Conservation (phyloP, 1,284 basidiomycete species). For the Trichosporon faecale region DNA sequence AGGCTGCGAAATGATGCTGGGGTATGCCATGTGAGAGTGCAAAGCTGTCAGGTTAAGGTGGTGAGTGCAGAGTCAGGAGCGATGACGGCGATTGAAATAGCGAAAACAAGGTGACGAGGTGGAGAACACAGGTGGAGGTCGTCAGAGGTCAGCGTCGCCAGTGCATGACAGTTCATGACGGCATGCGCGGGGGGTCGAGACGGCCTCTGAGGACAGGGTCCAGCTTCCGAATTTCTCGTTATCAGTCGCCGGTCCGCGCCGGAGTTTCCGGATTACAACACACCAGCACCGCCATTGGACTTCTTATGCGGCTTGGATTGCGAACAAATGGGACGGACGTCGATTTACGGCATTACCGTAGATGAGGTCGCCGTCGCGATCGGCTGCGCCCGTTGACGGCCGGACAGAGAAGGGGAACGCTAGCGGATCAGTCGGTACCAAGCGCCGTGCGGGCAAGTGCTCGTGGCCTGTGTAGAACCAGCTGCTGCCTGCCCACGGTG, state of each 20-base stretch:
- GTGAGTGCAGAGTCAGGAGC: not conserved
- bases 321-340: not conserved
- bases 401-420: no score
- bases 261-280: not conserved
- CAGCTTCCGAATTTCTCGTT: not conserved
- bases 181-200: not conserved
- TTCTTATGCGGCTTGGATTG: not conserved
- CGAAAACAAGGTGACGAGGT: not conserved
- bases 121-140: not conserved
- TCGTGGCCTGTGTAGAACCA: no score
- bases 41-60: not conserved
- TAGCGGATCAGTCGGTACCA: no score
- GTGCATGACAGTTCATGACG: not conserved
- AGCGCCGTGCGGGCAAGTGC: no score
- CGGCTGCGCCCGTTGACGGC: no score
- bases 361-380: no score
- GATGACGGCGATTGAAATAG: not conserved
- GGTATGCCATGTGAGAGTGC: slow-evolving; percentile 27
- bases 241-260: not conserved
- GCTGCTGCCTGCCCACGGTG: no score
- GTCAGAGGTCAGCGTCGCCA: not conserved
- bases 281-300: not conserved
- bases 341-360: not conserved
- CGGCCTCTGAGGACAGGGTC: not conserved
- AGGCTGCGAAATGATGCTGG: slow-evolving; percentile 35